Base-by-base conservation (phyloP, 2,329 filamentous ascomycete species). In the Mycosphaerelloides madeirae region DNA sequence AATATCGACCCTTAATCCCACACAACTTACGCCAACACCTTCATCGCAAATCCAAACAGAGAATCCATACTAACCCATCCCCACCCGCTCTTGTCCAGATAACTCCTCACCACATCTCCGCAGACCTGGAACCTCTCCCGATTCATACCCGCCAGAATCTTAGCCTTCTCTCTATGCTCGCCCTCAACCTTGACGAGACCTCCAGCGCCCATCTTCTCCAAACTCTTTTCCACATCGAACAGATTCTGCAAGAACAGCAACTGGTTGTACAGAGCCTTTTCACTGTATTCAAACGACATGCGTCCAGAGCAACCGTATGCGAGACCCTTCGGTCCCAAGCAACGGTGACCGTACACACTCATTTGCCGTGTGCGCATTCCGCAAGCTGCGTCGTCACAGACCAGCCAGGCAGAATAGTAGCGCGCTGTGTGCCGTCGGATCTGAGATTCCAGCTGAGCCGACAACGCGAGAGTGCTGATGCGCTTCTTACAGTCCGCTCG, bases 261-360 rank as follows among this genome's bases (percentile, higher is more conserved):
- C 69, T 98, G 93, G 66, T 95, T 97, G 71, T 96, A 97, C 47
- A 97, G 77, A 59, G 85, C 84, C 69, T 93, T 91, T 70, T 97
- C 93, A 1, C 79, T 76, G 61, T 87, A 84, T 69, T 94, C 89
- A 64, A 90, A 96, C 16, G 79, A 73, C 90, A 98, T 97, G 38
- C 80, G 80, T 15, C 93, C 93, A 3, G 83, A 72, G 65, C 93
- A 98, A 43, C 88, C 90, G 44, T 83, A 79, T 0, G 85, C 91
- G 3, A 93, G 81, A 1, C 90, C 89, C 55, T 83, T 84, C 13
- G 91, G 87, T 0, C 93, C 93, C 5, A 97, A 75, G 64, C 93
- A 98, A 38, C 89, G 81, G 49, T 85, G 82, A 35, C 93, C 93
- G 65, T 95, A 95, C 31, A 98, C 93, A 58, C 82, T 87, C 75